phyloP scores from a whole-genome alignment of 176 grass and related monocot genomes.

The Eleusine coracana region DNA sequence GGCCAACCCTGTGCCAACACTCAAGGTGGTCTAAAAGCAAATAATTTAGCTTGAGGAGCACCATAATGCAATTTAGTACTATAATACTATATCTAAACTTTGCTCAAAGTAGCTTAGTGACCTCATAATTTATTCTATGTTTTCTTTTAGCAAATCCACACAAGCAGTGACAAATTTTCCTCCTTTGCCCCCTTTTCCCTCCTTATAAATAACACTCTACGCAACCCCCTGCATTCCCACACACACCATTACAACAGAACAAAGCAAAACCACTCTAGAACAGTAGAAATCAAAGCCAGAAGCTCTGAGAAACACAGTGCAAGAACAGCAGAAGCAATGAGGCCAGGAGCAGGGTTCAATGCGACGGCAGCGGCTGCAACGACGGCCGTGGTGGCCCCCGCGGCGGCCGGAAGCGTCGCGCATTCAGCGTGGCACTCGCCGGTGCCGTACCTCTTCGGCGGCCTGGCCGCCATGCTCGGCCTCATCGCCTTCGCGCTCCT shows the following conservation, averaged over 20 bases:
- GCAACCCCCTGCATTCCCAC: constrained; percentile 29
- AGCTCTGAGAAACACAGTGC: background rate
- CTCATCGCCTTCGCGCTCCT: constrained; percentile 93
- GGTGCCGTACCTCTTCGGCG: constrained; percentile 94
- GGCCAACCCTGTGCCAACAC: constrained; percentile 16
- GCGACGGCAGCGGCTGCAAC: constrained; percentile 50
- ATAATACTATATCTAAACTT: background rate
- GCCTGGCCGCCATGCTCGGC: constrained; percentile 86
- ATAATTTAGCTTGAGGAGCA: background rate
- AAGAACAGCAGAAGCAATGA: constrained; percentile 57
- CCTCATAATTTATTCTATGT: constrained; percentile 40
- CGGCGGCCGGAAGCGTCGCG: constrained; percentile 25
- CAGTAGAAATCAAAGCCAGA: constrained; percentile 21
- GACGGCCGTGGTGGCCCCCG: constrained; percentile 27
- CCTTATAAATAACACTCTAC: constrained; percentile 64
- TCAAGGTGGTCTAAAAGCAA: background rate
- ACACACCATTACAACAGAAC: constrained; percentile 35
- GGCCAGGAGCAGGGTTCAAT: constrained; percentile 71
- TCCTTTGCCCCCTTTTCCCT: background rate
- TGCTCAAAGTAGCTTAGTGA: constrained; percentile 27
- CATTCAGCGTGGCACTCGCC: constrained; percentile 93
- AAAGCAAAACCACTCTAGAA: constrained; percentile 6
- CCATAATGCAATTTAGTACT: background rate
- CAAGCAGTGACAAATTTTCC: constrained; percentile 41
- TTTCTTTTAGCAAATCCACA: constrained; percentile 36